Evolutionary conservation across 257 asterid species (phyloP).

Genomic region (Rauvolfia tetraphylla): DNA sequence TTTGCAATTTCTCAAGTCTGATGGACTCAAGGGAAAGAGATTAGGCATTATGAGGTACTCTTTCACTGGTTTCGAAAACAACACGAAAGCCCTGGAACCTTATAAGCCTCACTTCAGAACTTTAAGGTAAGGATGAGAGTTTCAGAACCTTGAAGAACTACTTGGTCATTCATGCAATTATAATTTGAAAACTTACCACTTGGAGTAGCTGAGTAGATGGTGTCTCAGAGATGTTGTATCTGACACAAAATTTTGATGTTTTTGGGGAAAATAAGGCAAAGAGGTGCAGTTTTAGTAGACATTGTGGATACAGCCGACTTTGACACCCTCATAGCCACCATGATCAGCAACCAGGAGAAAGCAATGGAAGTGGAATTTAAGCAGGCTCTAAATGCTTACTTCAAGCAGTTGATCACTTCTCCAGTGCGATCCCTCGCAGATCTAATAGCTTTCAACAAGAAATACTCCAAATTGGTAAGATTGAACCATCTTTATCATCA

Average conservation of each 20-base stretch:
- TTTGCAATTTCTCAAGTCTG: constrained; percentile 33
- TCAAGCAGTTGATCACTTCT: constrained; percentile 32
- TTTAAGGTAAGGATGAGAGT: constrained; percentile 24
- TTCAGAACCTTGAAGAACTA: neutral
- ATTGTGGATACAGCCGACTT: constrained; percentile 28
- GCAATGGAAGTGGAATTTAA: constrained; percentile 37
- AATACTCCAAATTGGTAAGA: constrained; percentile 28
- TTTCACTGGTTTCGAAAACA: constrained; percentile 17
- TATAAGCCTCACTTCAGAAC: constrained; percentile 29
- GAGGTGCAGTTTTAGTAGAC: constrained; percentile 40
- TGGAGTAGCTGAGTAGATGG: neutral
- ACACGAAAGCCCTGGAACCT: constrained; percentile 1
- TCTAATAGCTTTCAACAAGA: constrained; percentile 35
- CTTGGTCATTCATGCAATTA: neutral
- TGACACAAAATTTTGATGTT: neutral
- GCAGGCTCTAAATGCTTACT: constrained; percentile 33
- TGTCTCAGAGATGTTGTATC: neutral
- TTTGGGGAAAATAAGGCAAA: constrained; percentile 20
- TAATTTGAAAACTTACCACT: neutral
- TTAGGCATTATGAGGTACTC: constrained; percentile 37
- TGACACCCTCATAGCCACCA: constrained; percentile 10
- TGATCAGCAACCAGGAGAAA: constrained; percentile 14
- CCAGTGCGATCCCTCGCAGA: constrained; percentile 42
- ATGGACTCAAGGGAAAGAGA: constrained; percentile 46
- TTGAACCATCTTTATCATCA: neutral